A percentile compares a stretch with the other conserved stretches of the same genome.
Conservation (phyloP, 1,284 basidiomycete species). For the Austroboletus novae-zelandiae region DNA sequence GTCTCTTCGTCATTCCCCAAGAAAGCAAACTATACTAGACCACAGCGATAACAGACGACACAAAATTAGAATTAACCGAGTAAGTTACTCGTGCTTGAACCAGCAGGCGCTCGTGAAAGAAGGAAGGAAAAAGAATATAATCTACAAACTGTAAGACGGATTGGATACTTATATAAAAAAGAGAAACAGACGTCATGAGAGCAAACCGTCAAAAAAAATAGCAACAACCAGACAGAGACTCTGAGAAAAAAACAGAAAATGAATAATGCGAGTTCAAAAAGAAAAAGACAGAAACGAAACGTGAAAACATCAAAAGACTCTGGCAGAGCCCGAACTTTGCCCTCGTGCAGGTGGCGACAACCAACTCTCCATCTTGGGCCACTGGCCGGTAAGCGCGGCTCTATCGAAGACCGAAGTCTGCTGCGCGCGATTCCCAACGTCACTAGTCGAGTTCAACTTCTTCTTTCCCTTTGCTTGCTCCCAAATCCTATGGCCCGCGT, state of each 20-base stretch:
- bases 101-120: slow-evolving; percentile 19
- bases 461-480: slow-evolving; percentile 24
- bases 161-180: slow-evolving; percentile 9
- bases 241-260: background rate
- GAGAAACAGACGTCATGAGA: slow-evolving; percentile 10
- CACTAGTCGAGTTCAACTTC: slow-evolving; percentile 13
- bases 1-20: slow-evolving; percentile 5
- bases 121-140: slow-evolving; percentile 13
- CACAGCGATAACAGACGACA: slow-evolving; percentile 9
- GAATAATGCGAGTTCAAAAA: background rate
- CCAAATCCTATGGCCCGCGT: slow-evolving; percentile 13
- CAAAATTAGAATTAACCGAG: slow-evolving; percentile 32
- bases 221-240: slow-evolving; percentile 1
- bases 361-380: slow-evolving; percentile 37
- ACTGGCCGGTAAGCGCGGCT: slow-evolving; percentile 28
- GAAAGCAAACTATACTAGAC: slow-evolving; percentile 12
- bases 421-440: slow-evolving; percentile 26
- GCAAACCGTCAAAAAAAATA: slow-evolving; percentile 2
- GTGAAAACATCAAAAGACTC: slow-evolving; percentile 26
- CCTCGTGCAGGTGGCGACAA: slow-evolving; percentile 28
- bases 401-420: slow-evolving; percentile 27
- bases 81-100: slow-evolving; percentile 33
- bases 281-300: background rate
- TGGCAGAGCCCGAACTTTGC: slow-evolving; percentile 30
- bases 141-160: slow-evolving; percentile 23